Conservation (phyloP, 1,284 basidiomycete species). For the Microbotryum lychnidis-dioicae region DNA sequence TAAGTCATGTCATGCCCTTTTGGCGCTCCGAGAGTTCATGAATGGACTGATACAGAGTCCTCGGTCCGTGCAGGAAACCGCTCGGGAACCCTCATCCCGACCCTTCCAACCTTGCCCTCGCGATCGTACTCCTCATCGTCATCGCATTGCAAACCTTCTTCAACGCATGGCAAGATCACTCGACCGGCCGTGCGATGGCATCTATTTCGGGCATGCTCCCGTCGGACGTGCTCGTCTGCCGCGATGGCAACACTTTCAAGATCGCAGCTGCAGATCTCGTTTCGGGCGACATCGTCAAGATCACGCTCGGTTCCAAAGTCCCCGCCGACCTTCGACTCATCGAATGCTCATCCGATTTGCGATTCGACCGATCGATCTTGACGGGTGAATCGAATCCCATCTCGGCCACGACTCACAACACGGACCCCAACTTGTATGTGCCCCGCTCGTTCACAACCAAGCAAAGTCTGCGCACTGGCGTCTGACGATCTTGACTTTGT, state of each 20-base stretch:
- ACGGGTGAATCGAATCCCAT: conserved; percentile 56
- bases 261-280: conserved; percentile 41
- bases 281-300: conserved; percentile 41
- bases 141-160: conserved; percentile 45
- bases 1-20: conserved; percentile 22
- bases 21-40: neutral
- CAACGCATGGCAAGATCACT: conserved; percentile 47
- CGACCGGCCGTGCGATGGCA: conserved; percentile 43
- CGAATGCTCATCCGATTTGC: conserved; percentile 47
- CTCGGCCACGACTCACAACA: conserved; percentile 47
- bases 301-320: conserved; percentile 43
- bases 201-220: conserved; percentile 46
- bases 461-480: too few species aligned
- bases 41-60: neutral
- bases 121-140: conserved; percentile 45
- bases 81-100: conserved; percentile 44
- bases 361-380: conserved; percentile 57
- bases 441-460: too few species aligned
- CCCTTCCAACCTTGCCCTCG: conserved; percentile 46
- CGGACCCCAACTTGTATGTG: conserved; percentile 45
- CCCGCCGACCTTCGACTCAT: conserved; percentile 52
- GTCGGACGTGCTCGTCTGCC: conserved; percentile 41
- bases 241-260: conserved; percentile 37
- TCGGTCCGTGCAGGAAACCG: conserved; percentile 41
- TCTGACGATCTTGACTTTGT: conserved; percentile 1